Base-by-base conservation (phyloP, 805 yeast genomes). In the Candida odintsovae region DNA sequence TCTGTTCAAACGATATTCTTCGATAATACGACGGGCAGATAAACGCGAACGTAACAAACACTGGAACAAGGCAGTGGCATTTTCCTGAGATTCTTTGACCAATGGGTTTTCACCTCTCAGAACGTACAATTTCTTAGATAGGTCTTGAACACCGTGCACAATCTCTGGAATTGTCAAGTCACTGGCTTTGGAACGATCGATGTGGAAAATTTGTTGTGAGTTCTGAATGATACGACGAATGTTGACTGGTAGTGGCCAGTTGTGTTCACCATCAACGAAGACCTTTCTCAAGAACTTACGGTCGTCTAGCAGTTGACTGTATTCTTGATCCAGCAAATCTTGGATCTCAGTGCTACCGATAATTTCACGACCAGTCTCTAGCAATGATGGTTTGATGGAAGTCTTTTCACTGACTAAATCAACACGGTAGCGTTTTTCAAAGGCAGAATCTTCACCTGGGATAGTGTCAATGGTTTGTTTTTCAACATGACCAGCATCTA, bases 181-280 rank as follows among this genome's bases (percentile, higher is more conserved):
- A 52, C 95, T 85, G 4, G 97, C 95, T 64, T 83, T 87, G 35
- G 86, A 78, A 59, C 89, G 86, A 55, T 95, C 98, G 56, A 88
- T 82, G 60, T 86, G 94, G 83, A 94, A 94, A 50, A 94, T 90
- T 65, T 92, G 97, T 69, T 92, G 98, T 12, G 99, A 92, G 63
- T 94, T 95, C 68, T 94, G 98, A 52, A 94, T 76, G 52, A 95
- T 84, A 76, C 99, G 95, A 64, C 97, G 86, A 58, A 94, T 80
- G 62, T 95, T 94, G 22, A 94, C 98, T 26, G 99, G 99, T 55
- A 95, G 74, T 48, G 98, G 98, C 97, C 98, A 92, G 66, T 84
- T 87, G 60, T 80, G 83, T 64, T 94, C 99, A 73, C 99, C 99
- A 58, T 86, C 89, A 42, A 85, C 77, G 72, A 95, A 95, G 39